Percentiles rank a stretch among this genome's conserved stretches.
phyloP scores from a whole-genome alignment of 1,284 basidiomycete genomes.

The Phylloporus sp. region DNA sequence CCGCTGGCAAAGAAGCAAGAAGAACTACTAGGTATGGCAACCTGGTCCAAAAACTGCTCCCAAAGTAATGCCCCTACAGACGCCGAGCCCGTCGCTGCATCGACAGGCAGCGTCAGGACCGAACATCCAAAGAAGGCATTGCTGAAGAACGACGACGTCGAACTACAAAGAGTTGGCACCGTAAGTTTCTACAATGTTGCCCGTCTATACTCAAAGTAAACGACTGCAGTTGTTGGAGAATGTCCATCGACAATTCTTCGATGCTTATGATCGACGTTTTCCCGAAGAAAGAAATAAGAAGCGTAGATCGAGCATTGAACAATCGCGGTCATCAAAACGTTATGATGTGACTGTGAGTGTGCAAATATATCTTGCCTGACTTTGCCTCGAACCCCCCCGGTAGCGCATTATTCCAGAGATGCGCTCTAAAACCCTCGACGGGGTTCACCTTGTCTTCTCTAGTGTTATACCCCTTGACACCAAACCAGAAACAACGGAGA shows the following conservation, averaged over 20 bases:
- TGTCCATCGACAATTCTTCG: conserved; percentile 80
- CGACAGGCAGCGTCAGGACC: conserved; percentile 23
- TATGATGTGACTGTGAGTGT: conserved; percentile 68
- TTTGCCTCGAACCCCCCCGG: conserved; percentile 10
- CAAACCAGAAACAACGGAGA: conserved; percentile 78
- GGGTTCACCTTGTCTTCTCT: conserved; percentile 87
- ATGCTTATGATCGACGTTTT: conserved; percentile 56
- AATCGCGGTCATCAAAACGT: conserved; percentile 31
- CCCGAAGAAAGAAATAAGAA: conserved; percentile 40
- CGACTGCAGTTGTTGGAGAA: conserved; percentile 68
- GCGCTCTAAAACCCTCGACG: conserved; percentile 76
- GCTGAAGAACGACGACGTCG: conserved; percentile 87
- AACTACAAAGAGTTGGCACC: conserved; percentile 76
- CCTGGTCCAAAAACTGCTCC: conserved; percentile 12
- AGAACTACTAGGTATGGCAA: conserved; percentile 58
- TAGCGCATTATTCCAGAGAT: conserved; percentile 85
- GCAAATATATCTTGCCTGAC: not conserved
- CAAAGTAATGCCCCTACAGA: conserved; percentile 15
- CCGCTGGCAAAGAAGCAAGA: conserved; percentile 92
- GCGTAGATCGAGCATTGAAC: conserved; percentile 34
- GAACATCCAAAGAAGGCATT: conserved; percentile 71
- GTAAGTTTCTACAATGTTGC: conserved; percentile 47
- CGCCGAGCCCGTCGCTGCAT: conserved; percentile 13
- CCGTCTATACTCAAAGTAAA: conserved; percentile 1
- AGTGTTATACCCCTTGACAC: conserved; percentile 91